A percentile compares a stretch with the other conserved stretches of the same genome.
Evolutionary conservation across 768 basidiomycete genomes (phyloP).

Genomic region (Amylocystis lapponica): DNA sequence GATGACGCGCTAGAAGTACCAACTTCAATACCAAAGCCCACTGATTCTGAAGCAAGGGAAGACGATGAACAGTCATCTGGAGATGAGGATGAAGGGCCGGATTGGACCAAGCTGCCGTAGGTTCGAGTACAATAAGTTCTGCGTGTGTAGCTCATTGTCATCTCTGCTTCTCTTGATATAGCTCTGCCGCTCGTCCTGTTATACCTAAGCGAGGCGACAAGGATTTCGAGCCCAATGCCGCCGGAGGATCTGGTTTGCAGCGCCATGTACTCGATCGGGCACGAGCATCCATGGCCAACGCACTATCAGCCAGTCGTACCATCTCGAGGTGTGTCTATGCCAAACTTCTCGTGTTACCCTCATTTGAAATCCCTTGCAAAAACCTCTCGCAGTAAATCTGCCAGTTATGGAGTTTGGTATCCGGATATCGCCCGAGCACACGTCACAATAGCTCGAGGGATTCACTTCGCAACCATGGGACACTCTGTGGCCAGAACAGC

Average conservation of each 20-base stretch:
- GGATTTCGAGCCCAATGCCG: conserved; percentile 81
- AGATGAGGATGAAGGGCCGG: conserved; percentile 72
- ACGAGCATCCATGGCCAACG: conserved; percentile 81
- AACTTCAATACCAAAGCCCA: conserved; percentile 24
- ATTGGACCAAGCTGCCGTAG: conserved; percentile 78
- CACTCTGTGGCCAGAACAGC: conserved; percentile 59
- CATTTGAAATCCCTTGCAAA: background rate
- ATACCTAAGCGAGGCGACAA: conserved; percentile 98
- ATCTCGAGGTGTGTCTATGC: conserved; percentile 60
- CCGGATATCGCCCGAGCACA: conserved; percentile 58
- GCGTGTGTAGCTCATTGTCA: background rate
- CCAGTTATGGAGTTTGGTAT: conserved; percentile 81
- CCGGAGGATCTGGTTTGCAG: conserved; percentile 69
- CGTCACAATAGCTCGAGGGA: conserved; percentile 73
- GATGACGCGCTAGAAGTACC: conserved; percentile 56
- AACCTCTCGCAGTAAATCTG: conserved; percentile 49
- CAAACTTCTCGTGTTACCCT: background rate
- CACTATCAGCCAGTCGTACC: conserved; percentile 65
- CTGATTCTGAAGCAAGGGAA: conserved; percentile 29
- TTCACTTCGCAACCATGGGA: conserved; percentile 77
- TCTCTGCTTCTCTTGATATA: background rate
- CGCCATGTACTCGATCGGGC: conserved; percentile 75
- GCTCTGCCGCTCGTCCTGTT: conserved; percentile 44
- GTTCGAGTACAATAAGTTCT: too few species aligned
- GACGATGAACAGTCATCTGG: conserved; percentile 47